phyloP scores from a whole-genome alignment of 106 monocot genomes.

The Dioscorea zingiberensis region DNA sequence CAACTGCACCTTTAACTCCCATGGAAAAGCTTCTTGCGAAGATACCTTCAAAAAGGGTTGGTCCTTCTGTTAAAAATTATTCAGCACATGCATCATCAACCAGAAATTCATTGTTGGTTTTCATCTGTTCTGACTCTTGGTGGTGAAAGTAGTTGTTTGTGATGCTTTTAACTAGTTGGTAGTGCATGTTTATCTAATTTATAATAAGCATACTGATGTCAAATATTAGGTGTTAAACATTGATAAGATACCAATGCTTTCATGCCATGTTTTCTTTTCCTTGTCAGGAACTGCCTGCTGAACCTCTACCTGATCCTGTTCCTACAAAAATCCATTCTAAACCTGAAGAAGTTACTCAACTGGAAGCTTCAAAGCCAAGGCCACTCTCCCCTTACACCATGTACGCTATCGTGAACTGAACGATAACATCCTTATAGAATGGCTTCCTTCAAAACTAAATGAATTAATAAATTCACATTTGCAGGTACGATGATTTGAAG shows the following conservation, averaged over 20 bases:
- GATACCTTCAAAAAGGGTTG: constrained; percentile 63
- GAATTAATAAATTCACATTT: neutral
- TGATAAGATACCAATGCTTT: too few species aligned
- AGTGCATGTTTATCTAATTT: too few species aligned
- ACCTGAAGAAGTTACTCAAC: constrained; percentile 9
- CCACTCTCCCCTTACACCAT: constrained; percentile 56
- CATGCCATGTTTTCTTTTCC: neutral
- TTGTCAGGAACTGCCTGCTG: constrained; percentile 30
- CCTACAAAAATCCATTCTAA: constrained; percentile 9
- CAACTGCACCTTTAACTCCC: constrained; percentile 65
- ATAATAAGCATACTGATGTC: too few species aligned
- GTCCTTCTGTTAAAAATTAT: constrained; percentile 9
- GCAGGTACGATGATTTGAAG: constrained; percentile 50
- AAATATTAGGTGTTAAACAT: too few species aligned
- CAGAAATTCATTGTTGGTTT: too few species aligned
- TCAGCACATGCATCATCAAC: neutral
- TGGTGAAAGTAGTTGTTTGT: too few species aligned
- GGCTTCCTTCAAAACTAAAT: neutral
- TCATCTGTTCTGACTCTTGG: too few species aligned
- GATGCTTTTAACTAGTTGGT: too few species aligned
- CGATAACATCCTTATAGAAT: neutral
- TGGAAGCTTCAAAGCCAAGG: constrained; percentile 15
- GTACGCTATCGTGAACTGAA: constrained; percentile 22
- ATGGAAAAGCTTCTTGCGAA: constrained; percentile 69
- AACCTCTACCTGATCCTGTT: constrained; percentile 13